These are phyloP conservation scores for Chlamydomonas schloesseri DNA, from an alignment of 139 green algal genomes.

Conservation along the genomic window DNA sequence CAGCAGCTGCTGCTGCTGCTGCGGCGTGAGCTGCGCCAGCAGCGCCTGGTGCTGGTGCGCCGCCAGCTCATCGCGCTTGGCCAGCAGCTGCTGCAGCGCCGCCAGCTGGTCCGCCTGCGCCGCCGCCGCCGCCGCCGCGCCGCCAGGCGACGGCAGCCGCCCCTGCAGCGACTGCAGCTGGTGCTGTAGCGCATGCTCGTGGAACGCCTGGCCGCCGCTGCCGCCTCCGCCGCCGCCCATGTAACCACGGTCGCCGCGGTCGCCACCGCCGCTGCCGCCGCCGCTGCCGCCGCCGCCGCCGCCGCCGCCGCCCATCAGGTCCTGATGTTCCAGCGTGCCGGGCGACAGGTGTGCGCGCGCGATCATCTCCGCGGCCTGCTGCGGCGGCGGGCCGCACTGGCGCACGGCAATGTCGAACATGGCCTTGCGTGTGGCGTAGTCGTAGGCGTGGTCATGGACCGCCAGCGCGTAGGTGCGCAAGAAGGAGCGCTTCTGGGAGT, in stretches of 20 bases:
- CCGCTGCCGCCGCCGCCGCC: too few species aligned
- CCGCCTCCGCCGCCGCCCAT: neutral
- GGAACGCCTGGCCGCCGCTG: neutral
- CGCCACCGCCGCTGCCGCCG: too few species aligned
- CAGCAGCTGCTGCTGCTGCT: neutral
- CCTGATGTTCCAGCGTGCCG: conserved; percentile 15
- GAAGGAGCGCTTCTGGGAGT: conserved; percentile 40
- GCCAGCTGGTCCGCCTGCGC: too few species aligned
- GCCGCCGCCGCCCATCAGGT: neutral
- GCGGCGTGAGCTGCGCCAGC: neutral
- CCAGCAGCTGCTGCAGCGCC: conserved; percentile 9
- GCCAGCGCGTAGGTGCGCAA: conserved; percentile 36
- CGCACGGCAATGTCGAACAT: conserved; percentile 43
- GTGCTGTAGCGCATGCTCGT: conserved; percentile 3
- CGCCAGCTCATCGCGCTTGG: neutral
- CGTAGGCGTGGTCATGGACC: conserved; percentile 36
- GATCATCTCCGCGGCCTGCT: conserved; percentile 17
- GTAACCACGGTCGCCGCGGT: too few species aligned
- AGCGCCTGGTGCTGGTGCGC: too few species aligned
- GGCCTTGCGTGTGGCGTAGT: conserved; percentile 34
- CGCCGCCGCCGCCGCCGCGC: too few species aligned
- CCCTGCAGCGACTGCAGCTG: neutral
- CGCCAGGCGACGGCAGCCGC: neutral
- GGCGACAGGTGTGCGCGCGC: neutral
- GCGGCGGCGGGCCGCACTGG: conserved; percentile 30